Conservation (phyloP, 176 grass and related monocot species). For the Eragrostis curvula region DNA sequence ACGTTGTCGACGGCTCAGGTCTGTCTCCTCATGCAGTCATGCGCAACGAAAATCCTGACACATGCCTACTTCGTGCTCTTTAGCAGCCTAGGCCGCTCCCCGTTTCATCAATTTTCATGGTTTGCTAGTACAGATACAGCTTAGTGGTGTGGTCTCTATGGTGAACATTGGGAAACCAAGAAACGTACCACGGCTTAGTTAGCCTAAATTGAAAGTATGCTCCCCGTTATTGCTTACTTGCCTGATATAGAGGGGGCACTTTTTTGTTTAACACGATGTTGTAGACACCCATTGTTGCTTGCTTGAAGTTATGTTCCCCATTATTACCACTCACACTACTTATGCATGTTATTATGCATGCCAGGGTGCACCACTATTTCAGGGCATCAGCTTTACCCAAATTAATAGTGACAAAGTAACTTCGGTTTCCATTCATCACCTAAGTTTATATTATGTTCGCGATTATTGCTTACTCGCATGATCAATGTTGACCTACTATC, state of each 20-base stretch:
- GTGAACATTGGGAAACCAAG: not conserved
- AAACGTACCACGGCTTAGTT: not conserved
- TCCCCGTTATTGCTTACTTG: not conserved
- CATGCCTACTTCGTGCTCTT: not conserved
- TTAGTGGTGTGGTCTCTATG: no score
- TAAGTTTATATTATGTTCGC: no score
- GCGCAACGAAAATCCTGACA: not conserved
- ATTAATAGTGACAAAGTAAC: not conserved
- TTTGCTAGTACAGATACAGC: not conserved
- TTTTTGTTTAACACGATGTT: not conserved
- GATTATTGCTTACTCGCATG: no score
- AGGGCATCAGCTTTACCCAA: not conserved
- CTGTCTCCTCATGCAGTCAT: not conserved
- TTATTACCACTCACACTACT: not conserved
- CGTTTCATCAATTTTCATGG: not conserved
- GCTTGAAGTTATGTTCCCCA: not conserved
- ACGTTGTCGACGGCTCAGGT: constrained; percentile 16
- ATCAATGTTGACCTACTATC: no score
- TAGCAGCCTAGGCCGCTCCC: not conserved
- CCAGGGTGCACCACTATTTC: not conserved
- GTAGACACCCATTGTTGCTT: not conserved
- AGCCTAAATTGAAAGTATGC: not conserved
- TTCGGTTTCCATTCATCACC: no score
- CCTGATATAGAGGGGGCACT: not conserved
- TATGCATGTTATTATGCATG: not conserved